Conservation (phyloP, 1,284 basidiomycete species). For the Ceratobasidium sp. region DNA sequence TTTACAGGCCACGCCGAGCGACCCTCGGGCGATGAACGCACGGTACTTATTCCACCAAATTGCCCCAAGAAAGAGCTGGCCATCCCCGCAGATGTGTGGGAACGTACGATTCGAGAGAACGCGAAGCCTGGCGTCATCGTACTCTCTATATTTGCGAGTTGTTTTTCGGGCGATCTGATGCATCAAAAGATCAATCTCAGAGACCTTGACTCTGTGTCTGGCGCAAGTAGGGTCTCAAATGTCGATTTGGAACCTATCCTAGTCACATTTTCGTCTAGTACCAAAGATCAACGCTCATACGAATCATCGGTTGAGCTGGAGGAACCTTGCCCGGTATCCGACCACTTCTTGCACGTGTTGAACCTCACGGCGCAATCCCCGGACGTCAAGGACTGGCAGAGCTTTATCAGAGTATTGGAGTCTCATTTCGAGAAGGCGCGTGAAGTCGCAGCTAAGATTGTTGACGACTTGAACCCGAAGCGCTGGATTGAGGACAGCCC, state of each 20-base stretch:
- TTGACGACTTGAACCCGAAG: not conserved
- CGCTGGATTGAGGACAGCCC: not conserved
- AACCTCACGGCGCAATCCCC: not conserved
- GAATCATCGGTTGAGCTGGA: not conserved
- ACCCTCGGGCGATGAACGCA: no score
- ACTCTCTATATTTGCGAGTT: constrained; percentile 32
- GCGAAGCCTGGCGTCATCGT: constrained; percentile 19
- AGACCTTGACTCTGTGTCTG: not conserved
- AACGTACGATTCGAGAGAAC: constrained; percentile 12
- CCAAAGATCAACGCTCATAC: not conserved
- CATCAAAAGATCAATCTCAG: not conserved
- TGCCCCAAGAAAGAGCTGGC: not conserved
- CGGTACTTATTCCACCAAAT: constrained; percentile 6
- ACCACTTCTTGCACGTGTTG: constrained; percentile 17
- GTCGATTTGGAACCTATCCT: not conserved
- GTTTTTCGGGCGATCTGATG: constrained; percentile 34
- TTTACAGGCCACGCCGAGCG: constrained; percentile 13
- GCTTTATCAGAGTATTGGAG: not conserved
- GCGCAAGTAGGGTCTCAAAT: not conserved
- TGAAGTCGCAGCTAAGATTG: not conserved
- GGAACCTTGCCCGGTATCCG: not conserved
- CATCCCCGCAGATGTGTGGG: constrained; percentile 5
- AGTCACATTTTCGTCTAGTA: constrained; percentile 10
- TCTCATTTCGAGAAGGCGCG: not conserved
- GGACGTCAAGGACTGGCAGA: not conserved